A percentile compares a stretch with the other conserved stretches of the same genome.
Conservation (phyloP, 2,329 filamentous ascomycete species). For the Exophiala dermatitidis region DNA sequence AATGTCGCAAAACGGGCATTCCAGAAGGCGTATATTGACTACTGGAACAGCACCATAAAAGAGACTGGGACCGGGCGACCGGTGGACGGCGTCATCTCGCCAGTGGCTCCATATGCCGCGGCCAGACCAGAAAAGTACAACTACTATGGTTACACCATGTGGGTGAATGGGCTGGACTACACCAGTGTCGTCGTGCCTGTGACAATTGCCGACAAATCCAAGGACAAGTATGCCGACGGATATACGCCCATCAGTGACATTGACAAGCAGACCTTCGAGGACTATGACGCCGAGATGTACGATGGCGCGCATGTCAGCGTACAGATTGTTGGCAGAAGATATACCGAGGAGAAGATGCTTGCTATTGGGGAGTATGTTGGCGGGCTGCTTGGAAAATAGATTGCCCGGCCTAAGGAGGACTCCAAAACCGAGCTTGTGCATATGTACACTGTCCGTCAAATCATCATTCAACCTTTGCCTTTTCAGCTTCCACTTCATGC, state of each 20-base stretch:
- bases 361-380: conserved; percentile 39
- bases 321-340: conserved; percentile 44
- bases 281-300: conserved; percentile 46
- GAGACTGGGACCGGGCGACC: conserved; percentile 45
- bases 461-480: conserved; percentile 6
- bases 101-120: conserved; percentile 39
- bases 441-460: no score
- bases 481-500: conserved; percentile 15
- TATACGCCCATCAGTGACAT: conserved; percentile 38
- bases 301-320: conserved; percentile 44
- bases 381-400: conserved; percentile 18
- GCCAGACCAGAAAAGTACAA: conserved; percentile 35
- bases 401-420: no score
- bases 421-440: neutral
- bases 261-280: conserved; percentile 41
- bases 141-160: conserved; percentile 36
- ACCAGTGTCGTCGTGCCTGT: conserved; percentile 42
- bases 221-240: conserved; percentile 34
- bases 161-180: conserved; percentile 37
- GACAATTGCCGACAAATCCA: conserved; percentile 36
- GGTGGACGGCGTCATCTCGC: conserved; percentile 47
- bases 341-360: conserved; percentile 47
- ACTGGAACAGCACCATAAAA: conserved; percentile 52
- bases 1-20: conserved; percentile 51
- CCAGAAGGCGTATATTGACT: conserved; percentile 55